A percentile compares a stretch with the other conserved stretches of the same genome.
Evolutionary conservation across 768 basidiomycete genomes (phyloP).

Genomic region (Dacryopinax spathularia): DNA sequence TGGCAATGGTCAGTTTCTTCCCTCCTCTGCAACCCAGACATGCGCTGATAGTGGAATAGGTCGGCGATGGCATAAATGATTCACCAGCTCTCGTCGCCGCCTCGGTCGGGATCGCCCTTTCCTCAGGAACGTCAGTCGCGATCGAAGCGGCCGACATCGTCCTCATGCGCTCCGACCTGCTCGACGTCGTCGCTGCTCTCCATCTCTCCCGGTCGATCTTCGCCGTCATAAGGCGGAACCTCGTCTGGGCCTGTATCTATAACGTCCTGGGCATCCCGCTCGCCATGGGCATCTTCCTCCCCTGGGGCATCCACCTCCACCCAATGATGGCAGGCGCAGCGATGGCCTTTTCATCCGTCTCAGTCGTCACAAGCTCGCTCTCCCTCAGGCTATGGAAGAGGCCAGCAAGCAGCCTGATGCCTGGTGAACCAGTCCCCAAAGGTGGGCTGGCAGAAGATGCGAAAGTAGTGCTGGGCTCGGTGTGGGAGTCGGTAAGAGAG

Average conservation of each 20-base stretch:
- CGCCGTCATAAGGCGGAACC: constrained; percentile 76
- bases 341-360: constrained; percentile 96
- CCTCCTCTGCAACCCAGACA: not conserved
- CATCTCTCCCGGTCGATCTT: constrained; percentile 83
- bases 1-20: constrained; percentile 65
- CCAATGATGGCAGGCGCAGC: constrained; percentile 98
- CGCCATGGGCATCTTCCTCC: constrained; percentile 93
- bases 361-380: constrained; percentile 82
- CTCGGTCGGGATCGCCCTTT: constrained; percentile 90
- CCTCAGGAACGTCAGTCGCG: constrained; percentile 90
- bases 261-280: constrained; percentile 88
- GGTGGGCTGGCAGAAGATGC: constrained; percentile 32
- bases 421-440: constrained; percentile 32
- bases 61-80: constrained; percentile 98
- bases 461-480: constrained; percentile 30
- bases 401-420: constrained; percentile 56
- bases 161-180: constrained; percentile 88
- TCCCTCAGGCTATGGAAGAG: constrained; percentile 74
- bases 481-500: constrained; percentile 31
- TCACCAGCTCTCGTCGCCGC: constrained; percentile 93
- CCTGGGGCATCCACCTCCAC: constrained; percentile 81
- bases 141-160: constrained; percentile 98
- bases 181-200: constrained; percentile 94
- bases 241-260: constrained; percentile 92
- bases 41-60: constrained; percentile 33